Evolutionary conservation across 768 basidiomycete genomes (phyloP).

Genomic region (Suillus placidus): DNA sequence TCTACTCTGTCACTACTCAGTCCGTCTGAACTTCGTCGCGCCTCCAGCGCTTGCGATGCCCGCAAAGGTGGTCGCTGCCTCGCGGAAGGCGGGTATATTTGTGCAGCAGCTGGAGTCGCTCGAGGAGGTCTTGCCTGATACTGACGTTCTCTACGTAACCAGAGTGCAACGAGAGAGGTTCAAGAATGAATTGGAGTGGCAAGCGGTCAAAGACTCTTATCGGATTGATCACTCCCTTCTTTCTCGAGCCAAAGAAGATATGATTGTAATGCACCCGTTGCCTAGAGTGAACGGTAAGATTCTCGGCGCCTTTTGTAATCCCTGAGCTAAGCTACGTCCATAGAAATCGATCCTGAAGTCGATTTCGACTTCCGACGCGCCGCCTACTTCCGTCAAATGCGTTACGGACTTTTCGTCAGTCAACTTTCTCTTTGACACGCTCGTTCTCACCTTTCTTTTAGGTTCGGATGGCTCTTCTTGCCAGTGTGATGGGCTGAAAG

Average conservation of each 20-base stretch:
- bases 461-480: slow-evolving; percentile 82
- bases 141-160: slow-evolving; percentile 97
- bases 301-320: neutral
- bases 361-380: slow-evolving; percentile 94
- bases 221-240: slow-evolving; percentile 93
- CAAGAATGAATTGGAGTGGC: slow-evolving; percentile 78
- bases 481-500: slow-evolving; percentile 55
- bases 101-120: slow-evolving; percentile 85
- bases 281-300: slow-evolving; percentile 83
- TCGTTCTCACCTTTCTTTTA: slow-evolving; percentile 8
- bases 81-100: slow-evolving; percentile 78
- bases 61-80: slow-evolving; percentile 75
- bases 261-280: slow-evolving; percentile 99
- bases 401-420: slow-evolving; percentile 95
- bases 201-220: slow-evolving; percentile 89
- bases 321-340: slow-evolving; percentile 3
- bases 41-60: slow-evolving; percentile 90
- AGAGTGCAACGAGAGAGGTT: slow-evolving; percentile 97
- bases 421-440: neutral
- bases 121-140: slow-evolving; percentile 88
- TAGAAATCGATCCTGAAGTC: slow-evolving; percentile 98
- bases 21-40: slow-evolving; percentile 94
- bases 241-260: slow-evolving; percentile 90
- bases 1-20: slow-evolving; percentile 87
- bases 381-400: slow-evolving; percentile 98